Base-by-base conservation (phyloP, 805 yeast species). In the Brettanomyces anomalus region DNA sequence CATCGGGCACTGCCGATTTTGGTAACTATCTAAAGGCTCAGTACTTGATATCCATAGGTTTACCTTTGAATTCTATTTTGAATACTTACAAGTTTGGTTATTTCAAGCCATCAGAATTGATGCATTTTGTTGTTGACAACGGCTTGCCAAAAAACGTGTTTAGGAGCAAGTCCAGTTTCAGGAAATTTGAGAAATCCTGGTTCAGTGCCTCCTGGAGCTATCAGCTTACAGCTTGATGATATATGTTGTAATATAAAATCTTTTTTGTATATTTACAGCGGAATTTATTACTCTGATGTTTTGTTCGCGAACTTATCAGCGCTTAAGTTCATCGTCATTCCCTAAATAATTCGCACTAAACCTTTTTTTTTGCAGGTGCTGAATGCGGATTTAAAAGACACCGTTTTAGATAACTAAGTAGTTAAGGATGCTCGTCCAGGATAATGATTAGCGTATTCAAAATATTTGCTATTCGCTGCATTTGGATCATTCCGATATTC, bases 11-110 rank as follows among this genome's bases (percentile, higher is more conserved):
- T 15, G 49, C 55, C 4, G 64, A 60, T 28, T 48, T 48, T 18
- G 55, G 51, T 14, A 20, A 41, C 1, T 53, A 48, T 26, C 33
- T 57, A 31, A 52, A 58, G 13, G 65, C 83, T 44, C 72, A 71
- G 45, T 78, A 79, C 64, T 71, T 85, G 32, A 72, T 81, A 4
- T 79, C 89, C 31, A 63, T 80, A 52, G 95, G 93, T 2, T 64
- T 87, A 48, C 94, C 95, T 3, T 59, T 84, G 37, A 71, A 75
- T 17, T 83, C 88, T 0, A 52, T 82, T 20, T 54, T 74, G 14
- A 76, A 76, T 49, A 77, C 83, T 3, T 79, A 81, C 60, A 70
- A 73, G 37, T 74, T 76, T 50, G 77, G 79, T 5, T 58, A 65
- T 21, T 65, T 72, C 40, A 56, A 60, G n/a, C 68, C 59, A 32